These are phyloP conservation scores for Fusarium bulbicola DNA, from an alignment of 2,329 filamentous ascomycete genomes.

Conservation along the genomic window DNA sequence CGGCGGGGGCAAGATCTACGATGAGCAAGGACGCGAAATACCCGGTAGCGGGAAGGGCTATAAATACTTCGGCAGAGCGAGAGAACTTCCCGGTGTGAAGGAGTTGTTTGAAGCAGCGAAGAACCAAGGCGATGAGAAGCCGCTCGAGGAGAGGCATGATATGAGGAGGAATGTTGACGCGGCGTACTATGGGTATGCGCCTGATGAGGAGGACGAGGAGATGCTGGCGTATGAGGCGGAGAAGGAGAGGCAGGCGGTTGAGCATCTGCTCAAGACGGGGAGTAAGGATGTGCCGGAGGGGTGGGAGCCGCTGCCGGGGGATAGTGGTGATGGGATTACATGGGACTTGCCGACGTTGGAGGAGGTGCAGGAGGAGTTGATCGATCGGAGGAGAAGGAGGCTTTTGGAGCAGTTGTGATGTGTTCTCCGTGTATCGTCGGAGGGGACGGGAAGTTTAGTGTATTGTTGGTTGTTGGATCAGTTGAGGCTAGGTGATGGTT, in stretches of 20 bases:
- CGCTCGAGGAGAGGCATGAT: slow-evolving; percentile 74
- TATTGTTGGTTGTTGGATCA: neutral
- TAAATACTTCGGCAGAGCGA: slow-evolving; percentile 90
- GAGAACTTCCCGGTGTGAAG: slow-evolving; percentile 92
- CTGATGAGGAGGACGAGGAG: slow-evolving; percentile 88
- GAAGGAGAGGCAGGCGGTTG: slow-evolving; percentile 84
- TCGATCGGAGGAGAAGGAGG: slow-evolving; percentile 84
- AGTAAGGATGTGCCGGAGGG: slow-evolving; percentile 67
- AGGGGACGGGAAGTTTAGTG: neutral
- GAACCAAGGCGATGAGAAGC: slow-evolving; percentile 67
- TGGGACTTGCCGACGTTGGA: slow-evolving; percentile 89
- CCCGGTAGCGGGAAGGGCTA: slow-evolving; percentile 86
- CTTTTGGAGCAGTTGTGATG: slow-evolving; percentile 80
- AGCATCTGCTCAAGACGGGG: slow-evolving; percentile 70
- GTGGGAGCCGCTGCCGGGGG: slow-evolving; percentile 89
- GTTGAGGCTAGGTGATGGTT: neutral
- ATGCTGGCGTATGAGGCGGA: slow-evolving; percentile 81
- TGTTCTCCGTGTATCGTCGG: neutral
- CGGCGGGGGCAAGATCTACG: slow-evolving; percentile 73
- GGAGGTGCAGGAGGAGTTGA: slow-evolving; percentile 92
- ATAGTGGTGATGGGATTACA: slow-evolving; percentile 80
- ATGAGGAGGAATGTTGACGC: slow-evolving; percentile 84
- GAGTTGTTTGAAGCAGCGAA: slow-evolving; percentile 89
- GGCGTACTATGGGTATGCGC: slow-evolving; percentile 93
- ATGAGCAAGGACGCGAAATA: slow-evolving; percentile 77